Evolutionary conservation across 1,284 basidiomycete genomes (phyloP).

Genomic region (Malassezia obtusa): DNA sequence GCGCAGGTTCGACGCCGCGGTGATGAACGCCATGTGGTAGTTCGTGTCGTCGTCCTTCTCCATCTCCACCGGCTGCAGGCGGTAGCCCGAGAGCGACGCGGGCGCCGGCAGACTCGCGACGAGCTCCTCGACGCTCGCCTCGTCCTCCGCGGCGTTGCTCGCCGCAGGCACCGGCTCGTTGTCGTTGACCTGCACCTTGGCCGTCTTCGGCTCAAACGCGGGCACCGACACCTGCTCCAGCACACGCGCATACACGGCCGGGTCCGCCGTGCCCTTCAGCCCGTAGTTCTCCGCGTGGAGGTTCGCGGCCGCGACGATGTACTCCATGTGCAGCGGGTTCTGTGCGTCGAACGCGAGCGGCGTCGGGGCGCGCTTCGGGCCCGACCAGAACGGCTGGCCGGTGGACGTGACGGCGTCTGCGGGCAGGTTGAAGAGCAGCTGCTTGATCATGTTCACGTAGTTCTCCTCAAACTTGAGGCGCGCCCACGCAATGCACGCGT

Average conservation of each 20-base stretch:
- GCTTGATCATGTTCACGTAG: slow-evolving; percentile 86
- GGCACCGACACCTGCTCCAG: slow-evolving; percentile 77
- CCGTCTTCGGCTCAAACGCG: slow-evolving; percentile 81
- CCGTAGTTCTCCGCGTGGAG: slow-evolving; percentile 98
- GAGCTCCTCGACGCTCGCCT: slow-evolving; percentile 34
- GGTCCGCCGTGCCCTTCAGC: slow-evolving; percentile 77
- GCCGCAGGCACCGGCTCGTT: slow-evolving; percentile 70
- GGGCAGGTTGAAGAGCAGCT: slow-evolving; percentile 85
- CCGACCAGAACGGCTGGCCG: slow-evolving; percentile 67
- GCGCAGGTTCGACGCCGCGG: slow-evolving; percentile 90
- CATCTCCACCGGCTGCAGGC: slow-evolving; percentile 87
- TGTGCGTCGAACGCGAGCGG: slow-evolving; percentile 65
- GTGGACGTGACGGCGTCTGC: slow-evolving; percentile 79
- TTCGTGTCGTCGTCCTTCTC: slow-evolving; percentile 99
- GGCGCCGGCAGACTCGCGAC: slow-evolving; percentile 39
- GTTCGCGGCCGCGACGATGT: slow-evolving; percentile 87
- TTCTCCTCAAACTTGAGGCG: slow-evolving; percentile 89
- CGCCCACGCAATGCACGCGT: slow-evolving; percentile 96
- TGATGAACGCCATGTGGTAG: slow-evolving; percentile 98
- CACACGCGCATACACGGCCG: slow-evolving; percentile 69
- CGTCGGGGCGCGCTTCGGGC: slow-evolving; percentile 96
- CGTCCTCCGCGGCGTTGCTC: slow-evolving; percentile 15
- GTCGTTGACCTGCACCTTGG: slow-evolving; percentile 91
- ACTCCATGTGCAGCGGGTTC: slow-evolving; percentile 75
- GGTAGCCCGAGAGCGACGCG: slow-evolving; percentile 76